A percentile compares a stretch with the other conserved stretches of the same genome.
phyloP scores from a whole-genome alignment of 768 basidiomycete species.

The Hygrocybe punicea region DNA sequence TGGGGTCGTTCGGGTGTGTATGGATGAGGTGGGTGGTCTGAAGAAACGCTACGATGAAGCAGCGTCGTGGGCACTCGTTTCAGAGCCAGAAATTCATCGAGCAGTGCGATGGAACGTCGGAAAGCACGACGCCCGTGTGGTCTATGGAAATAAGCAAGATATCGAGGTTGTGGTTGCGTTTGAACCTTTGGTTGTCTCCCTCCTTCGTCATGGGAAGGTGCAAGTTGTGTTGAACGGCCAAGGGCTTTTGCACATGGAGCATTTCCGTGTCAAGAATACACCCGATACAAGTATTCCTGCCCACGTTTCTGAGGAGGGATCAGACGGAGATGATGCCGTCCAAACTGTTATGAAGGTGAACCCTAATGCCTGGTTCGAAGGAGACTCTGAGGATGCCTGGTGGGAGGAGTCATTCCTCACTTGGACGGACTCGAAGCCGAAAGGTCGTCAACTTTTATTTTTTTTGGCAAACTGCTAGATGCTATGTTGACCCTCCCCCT shows the following conservation, averaged over 20 bases:
- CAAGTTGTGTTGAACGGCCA: conserved; percentile 88
- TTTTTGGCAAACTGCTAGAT: neutral
- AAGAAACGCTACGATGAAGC: conserved; percentile 90
- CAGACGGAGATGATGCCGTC: conserved; percentile 41
- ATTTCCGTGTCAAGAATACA: conserved; percentile 67
- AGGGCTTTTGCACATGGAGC: conserved; percentile 95
- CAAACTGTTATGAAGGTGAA: conserved; percentile 57
- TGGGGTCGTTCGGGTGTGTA: conserved; percentile 85
- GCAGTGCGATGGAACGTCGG: conserved; percentile 62
- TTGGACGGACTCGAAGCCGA: conserved; percentile 93
- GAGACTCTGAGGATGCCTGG: conserved; percentile 73
- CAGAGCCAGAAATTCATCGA: conserved; percentile 63
- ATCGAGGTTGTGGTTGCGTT: conserved; percentile 68
- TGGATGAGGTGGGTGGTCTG: conserved; percentile 82
- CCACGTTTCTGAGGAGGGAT: conserved; percentile 42
- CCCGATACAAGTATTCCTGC: conserved; percentile 42
- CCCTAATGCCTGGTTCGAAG: conserved; percentile 80
- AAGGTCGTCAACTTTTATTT: conserved; percentile 58
- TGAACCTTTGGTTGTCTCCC: conserved; percentile 69
- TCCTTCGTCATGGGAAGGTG: conserved; percentile 70
- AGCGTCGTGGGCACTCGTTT: conserved; percentile 79
- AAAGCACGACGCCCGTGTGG: conserved; percentile 59
- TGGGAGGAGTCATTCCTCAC: conserved; percentile 88
- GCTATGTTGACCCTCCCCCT: neutral
- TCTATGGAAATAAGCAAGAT: conserved; percentile 62